Base-by-base conservation (phyloP, 2,329 filamentous ascomycete species). In the Apiospora phragmitis region DNA sequence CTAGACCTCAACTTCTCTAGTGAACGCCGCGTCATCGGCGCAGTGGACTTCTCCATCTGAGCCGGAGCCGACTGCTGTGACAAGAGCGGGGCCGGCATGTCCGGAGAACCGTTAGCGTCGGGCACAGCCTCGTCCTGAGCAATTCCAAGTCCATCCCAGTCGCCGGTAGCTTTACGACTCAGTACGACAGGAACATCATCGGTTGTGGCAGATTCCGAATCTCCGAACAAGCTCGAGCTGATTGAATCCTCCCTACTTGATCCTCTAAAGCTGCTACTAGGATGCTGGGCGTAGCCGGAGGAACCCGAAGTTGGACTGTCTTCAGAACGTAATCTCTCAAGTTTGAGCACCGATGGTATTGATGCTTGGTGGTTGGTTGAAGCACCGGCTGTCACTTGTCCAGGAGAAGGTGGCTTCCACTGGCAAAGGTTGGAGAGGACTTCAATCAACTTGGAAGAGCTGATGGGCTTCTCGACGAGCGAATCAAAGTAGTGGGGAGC, bases 401-500 rank as follows among this genome's bases (percentile, higher is more conserved):
- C 81, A 1, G 88, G 85, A 1, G 85, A 84, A 21, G 94, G 92
- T 7, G 94, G 90, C 78, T 95, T 97, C 96, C 96, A 99, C 77
- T 97, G 93, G 78, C 96, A 99, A 38, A 97, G 88, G 70, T 92
- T 91, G 73, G 93, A 92, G 74, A 99, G 86, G 0, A 96, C 94
- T 77, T 99, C 95, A 0, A 91, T 94, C 67, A 99, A 82, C 81
- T 98, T 98, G 3, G 93, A 93, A 59, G 94, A 91, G 49, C 95
- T 98, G 45, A 97, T 97, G 35, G 96, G 96, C 82, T 99, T 99
- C 81, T 99, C 95, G 68, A 99, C 94, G 68, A 99, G 85, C 0
- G 93, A 94, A 80, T 98, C 95, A 78, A 99, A 99, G 81, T 98
- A 94, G 82, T 99, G 95, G 4, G 94, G 94, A 71, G 95, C 94